phyloP scores from a whole-genome alignment of 164 flowering plant species.

The Magnolia changhungtana region DNA sequence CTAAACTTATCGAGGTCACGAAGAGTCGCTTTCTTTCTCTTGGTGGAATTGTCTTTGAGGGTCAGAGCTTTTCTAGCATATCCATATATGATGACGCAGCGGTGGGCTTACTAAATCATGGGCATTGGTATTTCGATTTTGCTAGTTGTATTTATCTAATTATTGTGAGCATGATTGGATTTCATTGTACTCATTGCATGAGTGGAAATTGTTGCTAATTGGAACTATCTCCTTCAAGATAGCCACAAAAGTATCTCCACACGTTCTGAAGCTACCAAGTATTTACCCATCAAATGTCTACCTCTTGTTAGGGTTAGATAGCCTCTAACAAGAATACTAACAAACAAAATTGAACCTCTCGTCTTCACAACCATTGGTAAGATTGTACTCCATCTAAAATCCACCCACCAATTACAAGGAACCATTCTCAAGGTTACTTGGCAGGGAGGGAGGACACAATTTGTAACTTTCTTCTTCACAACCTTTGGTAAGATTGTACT shows the following conservation, averaged over 20 bases:
- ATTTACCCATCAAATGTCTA: neutral
- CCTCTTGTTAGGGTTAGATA: neutral
- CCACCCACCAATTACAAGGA: neutral
- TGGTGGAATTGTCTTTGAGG: conserved; percentile 92
- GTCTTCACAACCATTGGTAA: neutral
- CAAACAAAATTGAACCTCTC: neutral
- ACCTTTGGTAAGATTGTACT: no score
- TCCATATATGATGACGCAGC: conserved; percentile 70
- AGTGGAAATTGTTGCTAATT: neutral
- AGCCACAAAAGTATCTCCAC: neutral
- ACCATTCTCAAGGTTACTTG: neutral
- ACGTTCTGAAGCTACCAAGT: neutral
- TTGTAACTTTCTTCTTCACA: no score
- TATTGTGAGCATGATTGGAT: neutral
- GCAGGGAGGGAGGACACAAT: neutral
- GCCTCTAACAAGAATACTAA: neutral
- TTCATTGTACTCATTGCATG: neutral
- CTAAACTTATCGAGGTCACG: conserved; percentile 69
- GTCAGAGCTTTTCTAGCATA: conserved; percentile 60
- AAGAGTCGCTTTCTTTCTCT: conserved; percentile 69
- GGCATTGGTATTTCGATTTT: neutral
- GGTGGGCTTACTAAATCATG: conserved; percentile 37
- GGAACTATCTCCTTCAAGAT: neutral
- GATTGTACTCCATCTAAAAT: neutral
- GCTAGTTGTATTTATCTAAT: neutral